A percentile compares a stretch with the other conserved stretches of the same genome.
These are phyloP conservation scores for Linnemannia exigua DNA, from an alignment of 192 early-diverging fungal species.

Conservation along the genomic window DNA sequence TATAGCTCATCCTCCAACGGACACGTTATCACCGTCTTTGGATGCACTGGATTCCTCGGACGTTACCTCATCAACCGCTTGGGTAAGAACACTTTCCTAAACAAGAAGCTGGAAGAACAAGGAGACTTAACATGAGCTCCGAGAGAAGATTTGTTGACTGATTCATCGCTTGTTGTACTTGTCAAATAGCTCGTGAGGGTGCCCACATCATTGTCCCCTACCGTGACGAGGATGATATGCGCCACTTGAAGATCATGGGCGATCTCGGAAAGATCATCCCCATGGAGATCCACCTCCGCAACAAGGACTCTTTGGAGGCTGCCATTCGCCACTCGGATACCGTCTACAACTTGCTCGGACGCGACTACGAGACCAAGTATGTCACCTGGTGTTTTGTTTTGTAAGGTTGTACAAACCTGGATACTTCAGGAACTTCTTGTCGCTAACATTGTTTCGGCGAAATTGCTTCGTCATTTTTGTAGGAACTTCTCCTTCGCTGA, in stretches of 20 bases:
- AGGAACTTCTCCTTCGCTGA: constrained; percentile 92
- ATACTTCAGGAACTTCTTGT: not conserved
- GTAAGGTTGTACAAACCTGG: not conserved
- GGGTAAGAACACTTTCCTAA: constrained; percentile 66
- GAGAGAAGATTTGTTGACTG: not conserved
- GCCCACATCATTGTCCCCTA: constrained; percentile 93
- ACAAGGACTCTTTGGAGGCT: constrained; percentile 87
- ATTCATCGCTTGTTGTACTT: constrained; percentile 5
- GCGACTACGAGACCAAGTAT: constrained; percentile 92
- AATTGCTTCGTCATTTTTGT: not conserved
- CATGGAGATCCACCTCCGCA: constrained; percentile 91
- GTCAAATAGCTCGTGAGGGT: constrained; percentile 79
- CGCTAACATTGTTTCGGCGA: not conserved
- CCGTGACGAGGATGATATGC: constrained; percentile 86
- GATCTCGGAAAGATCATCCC: constrained; percentile 96
- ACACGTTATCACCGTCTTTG: constrained; percentile 94
- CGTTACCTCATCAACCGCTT: constrained; percentile 94
- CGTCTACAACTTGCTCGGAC: constrained; percentile 95
- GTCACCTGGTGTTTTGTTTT: constrained; percentile 16
- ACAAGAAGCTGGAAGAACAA: no score
- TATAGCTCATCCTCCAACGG: constrained; percentile 84
- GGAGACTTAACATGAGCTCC: no score
- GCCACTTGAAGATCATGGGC: constrained; percentile 93
- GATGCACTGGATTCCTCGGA: constrained; percentile 95
- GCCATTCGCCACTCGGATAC: constrained; percentile 94